Base-by-base conservation (phyloP, 257 asterid genomes). In the Linderniella brevidens region DNA sequence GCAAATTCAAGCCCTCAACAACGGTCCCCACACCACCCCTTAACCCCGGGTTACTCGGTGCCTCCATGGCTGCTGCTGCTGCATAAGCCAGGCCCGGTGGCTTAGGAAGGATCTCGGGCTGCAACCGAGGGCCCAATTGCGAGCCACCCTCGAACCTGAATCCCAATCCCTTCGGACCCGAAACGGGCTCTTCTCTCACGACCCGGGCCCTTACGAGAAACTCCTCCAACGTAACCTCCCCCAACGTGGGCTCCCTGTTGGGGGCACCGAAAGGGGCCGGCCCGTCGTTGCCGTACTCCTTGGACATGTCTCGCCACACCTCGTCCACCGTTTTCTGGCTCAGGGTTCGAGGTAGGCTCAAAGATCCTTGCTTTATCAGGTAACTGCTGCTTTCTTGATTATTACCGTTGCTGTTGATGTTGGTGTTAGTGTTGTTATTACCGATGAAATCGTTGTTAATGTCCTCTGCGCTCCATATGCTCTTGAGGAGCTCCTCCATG, bases 281-380 rank as follows among this genome's bases (percentile, higher is more conserved):
- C 19, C 49, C 49, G 13, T 16, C 17, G 9, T 17, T 65, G 58
- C 40, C 39, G 17, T 54, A 60, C 54, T 77, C 96, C 60, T 79
- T 81, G 0, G 81, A 59, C 58, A 90, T 69, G 56, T 85, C 93
- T 47, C 53, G 71, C 99, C 99, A 90, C 11, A 90, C 94, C 68
- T 85, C 96, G 37, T 86, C 99, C 14, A 90, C 99, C 25, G 96
- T 90, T 58, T 77, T 90, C 15, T 77, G 92, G 67, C 99, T 90
- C 13, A 85, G 51, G 0, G 99, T 82, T 10, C 96, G 76, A 3
- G 99, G 94, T 54, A 90, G 73, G 15, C 77, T 71, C 41, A 90
- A 61, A 0, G 96, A 90, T 3, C 96, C 93, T 64, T 90, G 96
- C 61, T 86, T 77, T 72, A 66, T 92, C 61, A 79, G 59, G 48